phyloP scores from a whole-genome alignment of 805 yeast genomes.

The Yarrowia yakushimensis region DNA sequence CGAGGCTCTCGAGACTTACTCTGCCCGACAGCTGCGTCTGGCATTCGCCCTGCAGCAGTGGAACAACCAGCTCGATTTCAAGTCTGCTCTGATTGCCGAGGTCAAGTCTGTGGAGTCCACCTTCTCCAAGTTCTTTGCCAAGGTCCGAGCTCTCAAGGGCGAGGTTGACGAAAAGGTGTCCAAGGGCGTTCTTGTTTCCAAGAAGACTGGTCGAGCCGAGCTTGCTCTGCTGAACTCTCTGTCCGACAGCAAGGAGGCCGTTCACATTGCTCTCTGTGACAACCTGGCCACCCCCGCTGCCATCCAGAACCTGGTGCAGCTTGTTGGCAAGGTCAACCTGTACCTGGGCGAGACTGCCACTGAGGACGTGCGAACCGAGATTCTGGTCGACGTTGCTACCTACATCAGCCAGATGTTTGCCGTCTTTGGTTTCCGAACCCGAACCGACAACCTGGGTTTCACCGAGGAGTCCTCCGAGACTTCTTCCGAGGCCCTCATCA shows the following conservation, averaged over 20 bases:
- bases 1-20: conserved; percentile 71
- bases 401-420: conserved; percentile 70
- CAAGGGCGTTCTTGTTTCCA: conserved; percentile 53
- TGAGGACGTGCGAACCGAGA: conserved; percentile 57
- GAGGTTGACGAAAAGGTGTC: conserved; percentile 56
- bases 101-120: conserved; percentile 73
- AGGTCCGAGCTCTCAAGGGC: conserved; percentile 71
- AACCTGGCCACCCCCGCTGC: conserved; percentile 79
- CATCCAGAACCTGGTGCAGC: conserved; percentile 58
- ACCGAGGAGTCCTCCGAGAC: conserved; percentile 40
- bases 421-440: conserved; percentile 71
- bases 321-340: conserved; percentile 67
- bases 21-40: conserved; percentile 80
- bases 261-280: conserved; percentile 81
- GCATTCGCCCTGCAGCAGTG: conserved; percentile 89
- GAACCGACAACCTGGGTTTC: conserved; percentile 82
- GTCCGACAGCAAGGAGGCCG: conserved; percentile 50
- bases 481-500: conserved; percentile 58
- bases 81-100: conserved; percentile 66
- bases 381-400: conserved; percentile 56
- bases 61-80: conserved; percentile 91
- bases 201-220: conserved; percentile 57
- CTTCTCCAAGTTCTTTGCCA: conserved; percentile 77
- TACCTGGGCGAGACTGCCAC: conserved; percentile 58
- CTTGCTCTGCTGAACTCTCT: conserved; percentile 53